Evolutionary conservation across 2,329 filamentous ascomycete species (phyloP).

Genomic region (Zymoseptoria passerinii): DNA sequence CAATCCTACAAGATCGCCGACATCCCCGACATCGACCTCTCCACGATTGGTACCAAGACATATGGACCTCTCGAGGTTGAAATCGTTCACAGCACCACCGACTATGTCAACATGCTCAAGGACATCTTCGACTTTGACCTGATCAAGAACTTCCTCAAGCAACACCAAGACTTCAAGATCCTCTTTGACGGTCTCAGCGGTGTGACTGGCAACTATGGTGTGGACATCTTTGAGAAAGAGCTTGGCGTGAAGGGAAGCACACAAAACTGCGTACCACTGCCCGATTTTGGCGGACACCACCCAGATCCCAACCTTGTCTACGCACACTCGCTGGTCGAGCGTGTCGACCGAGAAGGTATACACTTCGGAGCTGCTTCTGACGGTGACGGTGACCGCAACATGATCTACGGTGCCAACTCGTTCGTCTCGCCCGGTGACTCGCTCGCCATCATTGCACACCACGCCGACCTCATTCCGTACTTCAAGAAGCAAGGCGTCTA

Average conservation of each 20-base stretch:
- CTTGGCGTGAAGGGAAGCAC: slow-evolving; percentile 73
- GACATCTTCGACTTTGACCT: slow-evolving; percentile 96
- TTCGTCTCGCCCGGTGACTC: slow-evolving; percentile 98
- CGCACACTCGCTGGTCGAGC: slow-evolving; percentile 86
- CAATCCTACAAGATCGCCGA: slow-evolving; percentile 86
- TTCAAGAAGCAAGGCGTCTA: slow-evolving; percentile 97
- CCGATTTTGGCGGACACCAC: slow-evolving; percentile 95
- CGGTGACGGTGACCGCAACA: slow-evolving; percentile 97
- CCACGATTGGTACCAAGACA: slow-evolving; percentile 70
- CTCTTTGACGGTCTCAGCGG: slow-evolving; percentile 91
- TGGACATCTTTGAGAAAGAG: slow-evolving; percentile 90
- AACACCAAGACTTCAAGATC: slow-evolving; percentile 88
- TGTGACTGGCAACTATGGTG: slow-evolving; percentile 91
- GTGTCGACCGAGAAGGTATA: slow-evolving; percentile 81
- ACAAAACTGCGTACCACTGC: slow-evolving; percentile 85
- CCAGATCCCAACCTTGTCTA: slow-evolving; percentile 98
- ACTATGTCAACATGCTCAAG: slow-evolving; percentile 93
- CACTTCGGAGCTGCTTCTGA: slow-evolving; percentile 96
- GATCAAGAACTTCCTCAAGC: slow-evolving; percentile 86
- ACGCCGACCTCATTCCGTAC: slow-evolving; percentile 93
- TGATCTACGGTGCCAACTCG: slow-evolving; percentile 96
- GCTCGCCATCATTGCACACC: slow-evolving; percentile 94
- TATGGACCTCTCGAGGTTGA: slow-evolving; percentile 88
- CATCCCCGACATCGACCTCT: slow-evolving; percentile 78
- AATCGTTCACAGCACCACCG: slow-evolving; percentile 83